Conservation (phyloP, 2,329 filamentous ascomycete genomes). For the Xylaria multiplex region DNA sequence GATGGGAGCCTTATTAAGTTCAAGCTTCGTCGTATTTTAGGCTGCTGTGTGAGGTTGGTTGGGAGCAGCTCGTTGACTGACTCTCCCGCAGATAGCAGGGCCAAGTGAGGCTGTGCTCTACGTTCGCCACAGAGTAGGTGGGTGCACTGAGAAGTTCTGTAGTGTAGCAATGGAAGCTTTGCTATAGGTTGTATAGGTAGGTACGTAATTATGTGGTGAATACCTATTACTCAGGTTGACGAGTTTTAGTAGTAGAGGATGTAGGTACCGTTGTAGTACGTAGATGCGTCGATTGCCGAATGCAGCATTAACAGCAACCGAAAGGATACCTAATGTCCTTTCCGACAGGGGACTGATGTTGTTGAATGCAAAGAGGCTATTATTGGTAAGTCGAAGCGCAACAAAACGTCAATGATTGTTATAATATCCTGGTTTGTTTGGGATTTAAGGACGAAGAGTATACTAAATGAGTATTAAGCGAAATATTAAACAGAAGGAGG, state of each 20-base stretch:
- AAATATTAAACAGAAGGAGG: neutral
- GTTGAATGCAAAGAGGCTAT: neutral
- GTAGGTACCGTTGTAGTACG: no score
- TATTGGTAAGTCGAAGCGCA: neutral
- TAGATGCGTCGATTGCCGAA: slow-evolving; percentile 1
- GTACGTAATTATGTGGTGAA: no score
- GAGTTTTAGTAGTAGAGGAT: no score
- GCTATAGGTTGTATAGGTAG: no score
- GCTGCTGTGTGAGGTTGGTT: slow-evolving; percentile 7
- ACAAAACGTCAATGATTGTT: neutral
- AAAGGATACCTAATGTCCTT: no score
- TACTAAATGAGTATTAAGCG: neutral
- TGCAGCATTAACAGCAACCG: neutral
- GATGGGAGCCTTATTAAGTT: slow-evolving; percentile 10
- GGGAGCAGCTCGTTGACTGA: slow-evolving; percentile 6
- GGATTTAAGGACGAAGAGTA: neutral
- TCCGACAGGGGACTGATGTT: no score
- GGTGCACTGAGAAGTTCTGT: no score
- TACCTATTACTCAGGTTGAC: no score
- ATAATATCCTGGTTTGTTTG: neutral
- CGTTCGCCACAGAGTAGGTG: slow-evolving; percentile 23
- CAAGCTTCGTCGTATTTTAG: slow-evolving; percentile 17
- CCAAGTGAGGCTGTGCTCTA: slow-evolving; percentile 29
- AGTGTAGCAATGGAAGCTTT: no score
- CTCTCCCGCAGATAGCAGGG: slow-evolving; percentile 2